phyloP scores from a whole-genome alignment of 2,329 filamentous ascomycete genomes.

The Trichoderma brevicompactum region DNA sequence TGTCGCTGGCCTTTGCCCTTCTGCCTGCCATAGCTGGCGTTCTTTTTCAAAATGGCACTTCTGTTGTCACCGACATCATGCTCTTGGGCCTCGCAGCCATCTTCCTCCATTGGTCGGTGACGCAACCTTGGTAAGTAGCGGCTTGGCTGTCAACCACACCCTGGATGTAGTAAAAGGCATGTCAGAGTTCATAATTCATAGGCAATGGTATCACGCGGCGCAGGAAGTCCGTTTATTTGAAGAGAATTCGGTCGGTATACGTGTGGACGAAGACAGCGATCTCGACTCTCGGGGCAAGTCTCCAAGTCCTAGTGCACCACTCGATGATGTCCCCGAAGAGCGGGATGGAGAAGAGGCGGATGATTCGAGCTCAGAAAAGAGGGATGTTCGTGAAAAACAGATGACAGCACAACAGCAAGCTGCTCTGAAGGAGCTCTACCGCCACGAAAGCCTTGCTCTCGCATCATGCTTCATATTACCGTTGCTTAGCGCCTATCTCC shows the following conservation, averaged over 20 bases:
- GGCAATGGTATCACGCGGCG: conserved; percentile 75
- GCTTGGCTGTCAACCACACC: neutral
- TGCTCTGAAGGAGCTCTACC: conserved; percentile 67
- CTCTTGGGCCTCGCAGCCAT: conserved; percentile 78
- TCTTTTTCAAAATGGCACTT: conserved; percentile 81
- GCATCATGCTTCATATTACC: conserved; percentile 80
- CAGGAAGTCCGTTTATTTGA: conserved; percentile 63
- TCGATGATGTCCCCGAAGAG: conserved; percentile 54
- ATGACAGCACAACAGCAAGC: conserved; percentile 39
- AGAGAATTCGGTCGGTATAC: conserved; percentile 47
- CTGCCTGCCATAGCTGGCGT: conserved; percentile 84
- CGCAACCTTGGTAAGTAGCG: conserved; percentile 75
- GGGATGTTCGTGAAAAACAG: neutral
- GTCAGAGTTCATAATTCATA: conserved; percentile 39
- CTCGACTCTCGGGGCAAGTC: conserved; percentile 35
- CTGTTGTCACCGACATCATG: conserved; percentile 82
- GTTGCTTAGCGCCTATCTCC: conserved; percentile 76
- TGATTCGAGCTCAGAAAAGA: conserved; percentile 24
- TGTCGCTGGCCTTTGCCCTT: conserved; percentile 82
- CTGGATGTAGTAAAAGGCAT: neutral
- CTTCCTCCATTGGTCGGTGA: conserved; percentile 91
- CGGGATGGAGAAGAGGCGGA: conserved; percentile 37
- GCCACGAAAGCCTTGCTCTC: conserved; percentile 76
- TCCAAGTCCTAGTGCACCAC: conserved; percentile 34
- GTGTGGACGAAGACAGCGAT: conserved; percentile 53